Evolutionary conservation across 2,329 filamentous ascomycete species (phyloP).

Genomic region (Alternaria angustiovoidea): DNA sequence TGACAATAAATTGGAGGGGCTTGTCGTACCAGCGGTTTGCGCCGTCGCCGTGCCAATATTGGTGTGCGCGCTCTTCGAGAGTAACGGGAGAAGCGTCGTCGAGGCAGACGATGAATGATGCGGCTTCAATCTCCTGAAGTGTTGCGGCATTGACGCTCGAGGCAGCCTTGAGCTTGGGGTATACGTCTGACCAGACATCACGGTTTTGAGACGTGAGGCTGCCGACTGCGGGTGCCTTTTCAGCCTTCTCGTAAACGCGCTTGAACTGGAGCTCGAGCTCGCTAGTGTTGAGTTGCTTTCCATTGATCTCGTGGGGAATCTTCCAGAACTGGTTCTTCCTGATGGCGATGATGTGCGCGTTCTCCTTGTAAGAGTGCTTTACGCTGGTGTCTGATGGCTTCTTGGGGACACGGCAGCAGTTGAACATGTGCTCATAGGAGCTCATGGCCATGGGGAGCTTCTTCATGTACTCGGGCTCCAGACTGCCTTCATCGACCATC

Average conservation of each 20-base stretch:
- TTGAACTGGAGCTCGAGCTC: slow-evolving; percentile 92
- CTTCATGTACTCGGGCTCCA: slow-evolving; percentile 99
- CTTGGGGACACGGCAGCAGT: slow-evolving; percentile 83
- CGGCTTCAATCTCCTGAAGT: slow-evolving; percentile 83
- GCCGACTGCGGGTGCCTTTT: slow-evolving; percentile 74
- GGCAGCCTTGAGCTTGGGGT: slow-evolving; percentile 71
- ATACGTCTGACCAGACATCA: slow-evolving; percentile 84
- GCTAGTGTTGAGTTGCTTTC: slow-evolving; percentile 83
- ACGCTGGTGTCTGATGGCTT: slow-evolving; percentile 81
- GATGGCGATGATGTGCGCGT: slow-evolving; percentile 88
- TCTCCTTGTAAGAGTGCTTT: slow-evolving; percentile 76
- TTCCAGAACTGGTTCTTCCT: slow-evolving; percentile 99
- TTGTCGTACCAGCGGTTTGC: slow-evolving; percentile 98
- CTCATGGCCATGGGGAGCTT: slow-evolving; percentile 97
- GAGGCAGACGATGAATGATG: slow-evolving; percentile 90
- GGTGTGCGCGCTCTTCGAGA: slow-evolving; percentile 90
- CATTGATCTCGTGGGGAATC: slow-evolving; percentile 79
- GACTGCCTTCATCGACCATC: slow-evolving; percentile 79
- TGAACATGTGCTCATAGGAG: slow-evolving; percentile 99
- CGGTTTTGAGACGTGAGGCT: slow-evolving; percentile 90
- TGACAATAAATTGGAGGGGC: slow-evolving; percentile 96
- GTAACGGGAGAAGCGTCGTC: slow-evolving; percentile 92
- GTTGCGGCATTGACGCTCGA: slow-evolving; percentile 79
- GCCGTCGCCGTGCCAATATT: slow-evolving; percentile 98
- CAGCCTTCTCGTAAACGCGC: slow-evolving; percentile 79